Evolutionary conservation across 2,329 filamentous ascomycete species (phyloP).

Genomic region (Bipolaris gigantea): DNA sequence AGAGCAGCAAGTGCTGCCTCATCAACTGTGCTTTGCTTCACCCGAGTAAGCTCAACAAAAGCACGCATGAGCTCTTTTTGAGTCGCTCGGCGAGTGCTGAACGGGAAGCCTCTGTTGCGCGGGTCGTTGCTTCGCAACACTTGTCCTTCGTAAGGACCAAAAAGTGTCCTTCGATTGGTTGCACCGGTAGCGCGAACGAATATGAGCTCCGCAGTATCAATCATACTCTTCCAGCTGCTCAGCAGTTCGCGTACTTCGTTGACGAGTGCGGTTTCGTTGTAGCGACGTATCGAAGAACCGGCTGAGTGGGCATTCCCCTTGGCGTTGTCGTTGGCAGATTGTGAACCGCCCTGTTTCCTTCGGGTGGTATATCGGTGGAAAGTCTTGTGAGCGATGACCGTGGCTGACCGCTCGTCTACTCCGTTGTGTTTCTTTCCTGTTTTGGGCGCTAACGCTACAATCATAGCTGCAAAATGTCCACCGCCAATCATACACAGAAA

Average conservation of each 20-base stretch:
- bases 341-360: conserved; percentile 92
- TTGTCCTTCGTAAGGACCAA: conserved; percentile 88
- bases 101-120: conserved; percentile 84
- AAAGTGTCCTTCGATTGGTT: conserved; percentile 83
- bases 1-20: conserved; percentile 61
- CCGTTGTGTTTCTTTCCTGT: conserved; percentile 69
- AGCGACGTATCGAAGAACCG: conserved; percentile 83
- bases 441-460: conserved; percentile 84
- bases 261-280: conserved; percentile 88
- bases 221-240: conserved; percentile 79
- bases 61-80: conserved; percentile 93
- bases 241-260: conserved; percentile 85
- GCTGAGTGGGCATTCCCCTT: conserved; percentile 94
- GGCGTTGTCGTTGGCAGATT: conserved; percentile 91
- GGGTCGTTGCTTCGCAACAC: conserved; percentile 77
- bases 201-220: conserved; percentile 80
- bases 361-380: conserved; percentile 97
- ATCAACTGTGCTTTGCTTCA: conserved; percentile 80
- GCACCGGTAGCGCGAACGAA: conserved; percentile 88
- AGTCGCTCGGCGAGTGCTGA: conserved; percentile 87
- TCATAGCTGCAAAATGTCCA: conserved; percentile 95
- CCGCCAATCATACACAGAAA: conserved; percentile 99
- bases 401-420: conserved; percentile 79
- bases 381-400: conserved; percentile 91
- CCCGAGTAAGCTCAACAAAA: conserved; percentile 88